Conservation (phyloP, 441 rosid genomes). For the Brassica balearica region DNA sequence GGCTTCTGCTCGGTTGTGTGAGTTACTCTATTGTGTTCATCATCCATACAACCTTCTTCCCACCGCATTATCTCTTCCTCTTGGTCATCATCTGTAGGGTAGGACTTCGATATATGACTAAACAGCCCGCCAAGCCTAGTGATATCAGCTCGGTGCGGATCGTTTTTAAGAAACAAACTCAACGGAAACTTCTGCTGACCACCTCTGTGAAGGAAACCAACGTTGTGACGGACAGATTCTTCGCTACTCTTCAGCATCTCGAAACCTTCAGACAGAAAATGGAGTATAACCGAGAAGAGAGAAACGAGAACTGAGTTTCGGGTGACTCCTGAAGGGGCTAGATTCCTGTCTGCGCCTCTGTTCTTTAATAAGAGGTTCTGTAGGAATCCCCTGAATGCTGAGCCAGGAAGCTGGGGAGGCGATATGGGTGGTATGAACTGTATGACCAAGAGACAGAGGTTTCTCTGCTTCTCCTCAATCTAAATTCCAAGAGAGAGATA, state of each 20-base stretch:
- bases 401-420: slow-evolving; percentile 88
- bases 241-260: slow-evolving; percentile 58
- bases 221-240: slow-evolving; percentile 54
- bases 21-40: slow-evolving; percentile 75
- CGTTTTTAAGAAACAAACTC: slow-evolving; percentile 83
- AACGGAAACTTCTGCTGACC: slow-evolving; percentile 90
- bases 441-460: slow-evolving; percentile 90
- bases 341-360: slow-evolving; percentile 84
- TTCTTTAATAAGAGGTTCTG: slow-evolving; percentile 90
- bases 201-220: slow-evolving; percentile 94
- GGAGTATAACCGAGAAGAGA: slow-evolving; percentile 84
- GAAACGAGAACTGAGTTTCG: slow-evolving; percentile 93
- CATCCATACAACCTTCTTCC: slow-evolving; percentile 99
- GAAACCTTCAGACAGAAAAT: slow-evolving; percentile 95
- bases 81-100: slow-evolving; percentile 64
- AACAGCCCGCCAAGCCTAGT: slow-evolving; percentile 97
- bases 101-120: slow-evolving; percentile 79
- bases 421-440: slow-evolving; percentile 82
- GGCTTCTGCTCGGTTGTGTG: slow-evolving; percentile 85
- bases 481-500: slow-evolving; percentile 46
- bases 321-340: slow-evolving; percentile 87
- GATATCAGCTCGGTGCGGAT: slow-evolving; percentile 82
- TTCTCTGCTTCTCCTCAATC: slow-evolving; percentile 98
- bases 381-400: slow-evolving; percentile 85
- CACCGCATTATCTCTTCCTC: slow-evolving; percentile 81